A percentile compares a stretch with the other conserved stretches of the same genome.
phyloP scores from a whole-genome alignment of 192 early-diverging fungal species.

The Coemansia sp. region DNA sequence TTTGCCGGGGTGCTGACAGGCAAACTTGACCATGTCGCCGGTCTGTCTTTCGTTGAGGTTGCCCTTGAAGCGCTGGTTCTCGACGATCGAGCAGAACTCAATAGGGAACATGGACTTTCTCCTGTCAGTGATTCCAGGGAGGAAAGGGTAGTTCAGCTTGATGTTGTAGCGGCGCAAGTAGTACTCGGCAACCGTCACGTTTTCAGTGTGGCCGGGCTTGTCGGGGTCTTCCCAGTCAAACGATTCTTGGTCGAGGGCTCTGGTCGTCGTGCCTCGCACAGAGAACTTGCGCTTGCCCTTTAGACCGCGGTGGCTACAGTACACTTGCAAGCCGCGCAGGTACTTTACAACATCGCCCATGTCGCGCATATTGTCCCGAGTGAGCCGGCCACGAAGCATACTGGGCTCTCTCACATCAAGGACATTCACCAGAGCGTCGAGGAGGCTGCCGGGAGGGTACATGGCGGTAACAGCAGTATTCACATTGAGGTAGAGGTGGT shows the following conservation, averaged over 20 bases:
- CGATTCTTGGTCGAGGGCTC: conserved; percentile 69
- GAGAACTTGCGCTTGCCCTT: conserved; percentile 73
- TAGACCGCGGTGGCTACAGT: conserved; percentile 59
- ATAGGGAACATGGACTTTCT: conserved; percentile 78
- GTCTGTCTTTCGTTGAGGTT: conserved; percentile 87
- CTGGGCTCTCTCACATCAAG: conserved; percentile 56
- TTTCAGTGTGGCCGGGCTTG: conserved; percentile 53
- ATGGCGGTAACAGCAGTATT: conserved; percentile 74
- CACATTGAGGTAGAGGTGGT: conserved; percentile 73
- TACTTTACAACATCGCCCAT: conserved; percentile 20
- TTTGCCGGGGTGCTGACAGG: conserved; percentile 79
- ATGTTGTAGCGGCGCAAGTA: conserved; percentile 76
- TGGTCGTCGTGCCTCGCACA: conserved; percentile 67
- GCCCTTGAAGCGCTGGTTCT: conserved; percentile 81
- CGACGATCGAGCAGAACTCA: conserved; percentile 84
- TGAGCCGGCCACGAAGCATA: conserved; percentile 39
- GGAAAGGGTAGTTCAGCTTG: conserved; percentile 70
- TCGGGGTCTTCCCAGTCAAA: conserved; percentile 66
- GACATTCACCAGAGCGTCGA: conserved; percentile 73
- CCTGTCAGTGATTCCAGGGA: conserved; percentile 81
- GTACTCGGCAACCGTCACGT: conserved; percentile 75
- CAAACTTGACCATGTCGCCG: conserved; percentile 94
- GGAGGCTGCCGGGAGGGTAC: conserved; percentile 67
- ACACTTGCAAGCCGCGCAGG: conserved; percentile 60
- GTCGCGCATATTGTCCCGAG: conserved; percentile 11